These are phyloP conservation scores for Psilocybe tampanensis DNA, from an alignment of 768 basidiomycete species.

Conservation along the genomic window DNA sequence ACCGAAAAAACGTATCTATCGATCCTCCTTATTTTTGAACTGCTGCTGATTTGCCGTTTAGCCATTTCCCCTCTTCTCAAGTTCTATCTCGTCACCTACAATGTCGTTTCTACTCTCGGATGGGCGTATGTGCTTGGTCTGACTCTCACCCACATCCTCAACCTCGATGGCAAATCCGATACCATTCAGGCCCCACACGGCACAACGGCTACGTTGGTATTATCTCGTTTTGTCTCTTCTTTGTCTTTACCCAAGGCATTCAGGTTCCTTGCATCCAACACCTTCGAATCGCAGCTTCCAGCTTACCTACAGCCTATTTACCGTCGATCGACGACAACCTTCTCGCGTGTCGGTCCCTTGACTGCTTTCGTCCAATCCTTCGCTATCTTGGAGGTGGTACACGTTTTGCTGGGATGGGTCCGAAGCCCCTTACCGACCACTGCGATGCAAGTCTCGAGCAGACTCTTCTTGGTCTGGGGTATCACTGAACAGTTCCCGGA, in stretches of 20 bases:
- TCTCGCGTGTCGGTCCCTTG: constrained; percentile 57
- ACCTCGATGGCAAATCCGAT: constrained; percentile 42
- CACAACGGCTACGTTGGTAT: constrained; percentile 37
- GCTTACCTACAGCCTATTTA: constrained; percentile 43
- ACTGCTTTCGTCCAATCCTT: constrained; percentile 81
- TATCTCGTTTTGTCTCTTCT: constrained; percentile 36
- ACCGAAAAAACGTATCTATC: constrained; percentile 3
- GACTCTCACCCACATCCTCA: constrained; percentile 52
- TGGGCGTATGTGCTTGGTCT: constrained; percentile 74
- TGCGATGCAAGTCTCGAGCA: constrained; percentile 74
- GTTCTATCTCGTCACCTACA: constrained; percentile 79
- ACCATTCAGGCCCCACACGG: constrained; percentile 18
- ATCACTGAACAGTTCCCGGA: constrained; percentile 64
- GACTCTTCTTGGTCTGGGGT: constrained; percentile 87
- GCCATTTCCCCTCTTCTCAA: constrained; percentile 33
- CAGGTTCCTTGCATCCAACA: constrained; percentile 21
- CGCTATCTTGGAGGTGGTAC: constrained; percentile 83
- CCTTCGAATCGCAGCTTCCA: constrained; percentile 41
- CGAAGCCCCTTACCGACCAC: constrained; percentile 77
- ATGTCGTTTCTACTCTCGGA: constrained; percentile 68
- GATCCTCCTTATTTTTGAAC: background rate
- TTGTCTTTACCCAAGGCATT: constrained; percentile 37
- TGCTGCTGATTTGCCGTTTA: constrained; percentile 4
- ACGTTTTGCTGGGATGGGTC: constrained; percentile 80
- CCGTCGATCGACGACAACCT: constrained; percentile 57